A percentile compares a stretch with the other conserved stretches of the same genome.
These are phyloP conservation scores for Penicillium egyptiacum DNA, from an alignment of 495 filamentous ascomycete species.

Conservation along the genomic window DNA sequence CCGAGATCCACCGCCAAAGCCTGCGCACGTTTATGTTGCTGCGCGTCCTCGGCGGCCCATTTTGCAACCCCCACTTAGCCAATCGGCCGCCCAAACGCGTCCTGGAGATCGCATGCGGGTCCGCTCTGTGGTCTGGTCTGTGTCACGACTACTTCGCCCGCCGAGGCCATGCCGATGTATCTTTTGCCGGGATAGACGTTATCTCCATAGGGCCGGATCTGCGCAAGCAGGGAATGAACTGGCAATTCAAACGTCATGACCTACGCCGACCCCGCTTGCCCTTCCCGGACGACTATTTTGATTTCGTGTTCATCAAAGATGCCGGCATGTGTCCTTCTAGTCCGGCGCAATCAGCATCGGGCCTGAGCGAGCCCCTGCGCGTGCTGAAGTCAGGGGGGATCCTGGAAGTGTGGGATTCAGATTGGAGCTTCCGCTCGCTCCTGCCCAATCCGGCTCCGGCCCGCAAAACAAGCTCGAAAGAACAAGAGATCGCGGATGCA, in stretches of 20 bases:
- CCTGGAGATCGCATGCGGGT: conserved; percentile 85
- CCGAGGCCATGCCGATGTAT: conserved; percentile 58
- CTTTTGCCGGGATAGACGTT: conserved; percentile 84
- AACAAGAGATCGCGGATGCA: conserved; percentile 59
- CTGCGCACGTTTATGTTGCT: conserved; percentile 78
- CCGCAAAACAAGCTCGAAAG: conserved; percentile 51
- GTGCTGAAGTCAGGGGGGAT: conserved; percentile 76
- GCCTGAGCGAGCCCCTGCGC: conserved; percentile 76
- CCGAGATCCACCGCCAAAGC: conserved; percentile 84
- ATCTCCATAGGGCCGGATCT: conserved; percentile 72
- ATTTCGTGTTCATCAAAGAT: conserved; percentile 89
- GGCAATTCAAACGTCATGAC: conserved; percentile 88
- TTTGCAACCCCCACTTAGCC: conserved; percentile 67
- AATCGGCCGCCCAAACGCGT: conserved; percentile 71
- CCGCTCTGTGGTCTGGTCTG: conserved; percentile 83
- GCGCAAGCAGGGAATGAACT: conserved; percentile 72
- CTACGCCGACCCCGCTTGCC: conserved; percentile 72
- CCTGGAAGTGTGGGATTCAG: conserved; percentile 84
- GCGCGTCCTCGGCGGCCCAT: conserved; percentile 75
- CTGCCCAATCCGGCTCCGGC: conserved; percentile 70
- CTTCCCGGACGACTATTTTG: conserved; percentile 80
- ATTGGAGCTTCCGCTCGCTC: conserved; percentile 73
- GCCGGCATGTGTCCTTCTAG: conserved; percentile 66
- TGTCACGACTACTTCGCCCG: conserved; percentile 74
- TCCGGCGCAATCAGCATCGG: conserved; percentile 57